A percentile compares a stretch with the other conserved stretches of the same genome.
Conservation (phyloP, 208 protist genomes). For the Acanthamoeba divionensis region DNA sequence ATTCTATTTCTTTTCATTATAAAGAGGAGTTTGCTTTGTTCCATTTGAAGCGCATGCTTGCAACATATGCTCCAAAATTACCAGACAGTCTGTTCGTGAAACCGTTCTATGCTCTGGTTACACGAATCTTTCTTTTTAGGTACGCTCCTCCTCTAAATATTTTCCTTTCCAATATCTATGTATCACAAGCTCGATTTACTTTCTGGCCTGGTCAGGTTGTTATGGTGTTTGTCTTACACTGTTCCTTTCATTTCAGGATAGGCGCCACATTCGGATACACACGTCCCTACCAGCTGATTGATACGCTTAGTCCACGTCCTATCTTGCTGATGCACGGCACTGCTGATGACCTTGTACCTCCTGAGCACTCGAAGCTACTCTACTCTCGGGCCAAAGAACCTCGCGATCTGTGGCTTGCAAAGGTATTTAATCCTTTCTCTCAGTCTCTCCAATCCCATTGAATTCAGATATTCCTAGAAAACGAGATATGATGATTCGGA, state of each 20-base stretch:
- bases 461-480: too few relatives aligned
- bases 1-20: background rate
- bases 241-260: background rate
- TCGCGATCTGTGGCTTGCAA: conserved; percentile 87
- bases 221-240: background rate
- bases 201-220: too few relatives aligned
- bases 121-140: background rate
- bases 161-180: too few relatives aligned
- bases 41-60: conserved; percentile 26
- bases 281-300: conserved; percentile 68
- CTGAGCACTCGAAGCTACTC: conserved; percentile 83
- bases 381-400: conserved; percentile 83
- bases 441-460: too few relatives aligned
- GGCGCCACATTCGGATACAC: background rate
- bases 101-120: conserved; percentile 4
- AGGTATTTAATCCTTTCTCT: background rate
- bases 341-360: conserved; percentile 84
- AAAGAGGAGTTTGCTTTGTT: conserved; percentile 35
- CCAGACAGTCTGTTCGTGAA: background rate
- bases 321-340: conserved; percentile 89
- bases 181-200: too few relatives aligned
- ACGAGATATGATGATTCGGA: too few relatives aligned
- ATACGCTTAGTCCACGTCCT: conserved; percentile 81
- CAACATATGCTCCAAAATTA: background rate
- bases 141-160: too few relatives aligned